Evolutionary conservation across 441 rosid genomes (phyloP).

Genomic region (Populus hybrid): DNA sequence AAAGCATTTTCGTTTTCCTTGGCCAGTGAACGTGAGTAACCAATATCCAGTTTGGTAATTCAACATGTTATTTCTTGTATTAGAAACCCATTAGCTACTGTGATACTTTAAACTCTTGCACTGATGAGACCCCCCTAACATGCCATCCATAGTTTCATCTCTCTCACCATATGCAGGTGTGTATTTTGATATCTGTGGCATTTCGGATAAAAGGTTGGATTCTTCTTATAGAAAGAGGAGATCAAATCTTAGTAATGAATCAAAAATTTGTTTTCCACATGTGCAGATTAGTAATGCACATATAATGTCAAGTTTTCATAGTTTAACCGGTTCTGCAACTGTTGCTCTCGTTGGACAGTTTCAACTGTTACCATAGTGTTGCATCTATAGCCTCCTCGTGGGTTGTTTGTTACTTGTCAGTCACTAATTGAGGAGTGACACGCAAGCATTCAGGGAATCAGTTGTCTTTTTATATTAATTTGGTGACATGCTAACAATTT

Average conservation of each 20-base stretch:
- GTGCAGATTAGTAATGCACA: background rate
- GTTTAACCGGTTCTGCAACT: background rate
- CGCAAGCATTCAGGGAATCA: background rate
- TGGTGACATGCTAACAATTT: background rate
- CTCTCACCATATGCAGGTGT: background rate
- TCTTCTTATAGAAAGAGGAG: background rate
- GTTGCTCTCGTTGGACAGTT: background rate
- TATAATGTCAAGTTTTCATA: background rate
- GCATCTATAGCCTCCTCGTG: background rate
- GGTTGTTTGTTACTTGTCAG: too few species aligned
- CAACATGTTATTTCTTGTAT: background rate
- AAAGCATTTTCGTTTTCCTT: slow-evolving; percentile 58
- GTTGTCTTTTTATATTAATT: background rate
- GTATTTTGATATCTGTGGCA: background rate
- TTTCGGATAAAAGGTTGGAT: background rate
- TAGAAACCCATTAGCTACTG: background rate
- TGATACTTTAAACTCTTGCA: background rate
- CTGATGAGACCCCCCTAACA: background rate
- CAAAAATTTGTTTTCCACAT: background rate
- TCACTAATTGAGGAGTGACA: background rate
- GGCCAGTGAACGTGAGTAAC: slow-evolving; percentile 82
- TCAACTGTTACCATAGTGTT: background rate
- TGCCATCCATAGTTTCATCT: background rate
- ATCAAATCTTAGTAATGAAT: background rate
- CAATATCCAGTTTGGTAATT: background rate